These are phyloP conservation scores for Magnaporthiopsis rhizophila DNA, from an alignment of 2,329 filamentous ascomycete genomes.

Conservation along the genomic window DNA sequence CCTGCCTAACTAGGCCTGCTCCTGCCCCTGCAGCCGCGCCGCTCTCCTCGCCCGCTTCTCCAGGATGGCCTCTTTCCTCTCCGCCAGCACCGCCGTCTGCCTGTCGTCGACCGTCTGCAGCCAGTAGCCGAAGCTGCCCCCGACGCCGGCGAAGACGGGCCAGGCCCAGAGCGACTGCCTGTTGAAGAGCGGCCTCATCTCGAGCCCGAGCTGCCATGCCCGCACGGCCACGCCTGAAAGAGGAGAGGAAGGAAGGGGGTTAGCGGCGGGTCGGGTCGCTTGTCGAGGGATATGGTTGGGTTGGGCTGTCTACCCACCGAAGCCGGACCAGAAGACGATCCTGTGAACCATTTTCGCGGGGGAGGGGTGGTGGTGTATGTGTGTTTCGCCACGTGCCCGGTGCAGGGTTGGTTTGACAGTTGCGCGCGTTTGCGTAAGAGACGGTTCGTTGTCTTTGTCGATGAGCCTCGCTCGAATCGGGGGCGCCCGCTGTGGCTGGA, in stretches of 20 bases:
- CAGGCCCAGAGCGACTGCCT: slow-evolving; percentile 81
- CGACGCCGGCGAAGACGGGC: slow-evolving; percentile 77
- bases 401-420: neutral
- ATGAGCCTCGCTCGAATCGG: neutral
- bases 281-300: too few species aligned
- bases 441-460: neutral
- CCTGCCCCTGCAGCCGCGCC: slow-evolving; percentile 47
- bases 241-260: neutral
- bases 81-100: slow-evolving; percentile 67
- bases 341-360: slow-evolving; percentile 46
- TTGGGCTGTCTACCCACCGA: slow-evolving; percentile 52
- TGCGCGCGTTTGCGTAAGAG: neutral
- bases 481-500: neutral
- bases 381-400: neutral
- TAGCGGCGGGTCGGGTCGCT: neutral
- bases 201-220: slow-evolving; percentile 94
- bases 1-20: slow-evolving; percentile 8
- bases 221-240: slow-evolving; percentile 81
- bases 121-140: slow-evolving; percentile 95
- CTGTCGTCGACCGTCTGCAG: slow-evolving; percentile 80
- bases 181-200: slow-evolving; percentile 94
- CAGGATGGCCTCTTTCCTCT: slow-evolving; percentile 71
- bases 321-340: slow-evolving; percentile 79
- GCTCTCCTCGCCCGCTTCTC: slow-evolving; percentile 83
- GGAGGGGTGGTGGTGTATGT: neutral